A percentile compares a stretch with the other conserved stretches of the same genome.
These are phyloP conservation scores for Cladosporium sp. DNA, from an alignment of 2,329 filamentous ascomycete genomes.

Conservation along the genomic window DNA sequence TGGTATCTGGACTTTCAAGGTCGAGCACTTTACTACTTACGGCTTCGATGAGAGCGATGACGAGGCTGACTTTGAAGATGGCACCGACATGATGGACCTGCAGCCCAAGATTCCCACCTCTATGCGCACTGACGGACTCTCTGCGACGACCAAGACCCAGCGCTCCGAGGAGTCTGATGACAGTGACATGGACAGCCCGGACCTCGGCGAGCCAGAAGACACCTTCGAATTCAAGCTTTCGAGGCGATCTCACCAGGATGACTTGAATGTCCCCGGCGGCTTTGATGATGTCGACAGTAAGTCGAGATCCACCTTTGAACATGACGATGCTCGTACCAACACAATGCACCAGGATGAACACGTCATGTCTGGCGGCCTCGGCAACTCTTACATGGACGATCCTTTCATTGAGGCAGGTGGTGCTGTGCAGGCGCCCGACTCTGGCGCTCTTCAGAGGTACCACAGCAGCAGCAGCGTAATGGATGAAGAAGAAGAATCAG, in stretches of 20 bases:
- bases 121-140: conserved; percentile 24
- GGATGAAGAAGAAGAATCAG: conserved; percentile 68
- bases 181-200: conserved; percentile 18
- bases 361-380: conserved; percentile 32
- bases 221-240: conserved; percentile 55
- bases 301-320: conserved; percentile 6
- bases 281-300: conserved; percentile 59
- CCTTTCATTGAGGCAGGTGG: conserved; percentile 31
- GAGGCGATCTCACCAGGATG: conserved; percentile 44
- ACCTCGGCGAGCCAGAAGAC: conserved; percentile 44
- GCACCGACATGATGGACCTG: conserved; percentile 18
- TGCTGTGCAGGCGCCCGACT: conserved; percentile 33
- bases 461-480: conserved; percentile 32
- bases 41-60: conserved; percentile 72
- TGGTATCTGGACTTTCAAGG: conserved; percentile 86
- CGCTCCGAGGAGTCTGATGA: conserved; percentile 16
- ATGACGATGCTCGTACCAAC: conserved; percentile 48
- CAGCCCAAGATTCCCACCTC: conserved; percentile 16
- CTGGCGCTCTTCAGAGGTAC: conserved; percentile 31
- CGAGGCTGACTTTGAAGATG: conserved; percentile 62
- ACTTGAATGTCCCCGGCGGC: conserved; percentile 68
- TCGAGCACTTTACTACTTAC: conserved; percentile 97
- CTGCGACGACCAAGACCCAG: conserved; percentile 13
- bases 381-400: conserved; percentile 27
- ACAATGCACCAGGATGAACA: conserved; percentile 47